phyloP scores from a whole-genome alignment of 257 asterid species.

The Solanum peruvianum region DNA sequence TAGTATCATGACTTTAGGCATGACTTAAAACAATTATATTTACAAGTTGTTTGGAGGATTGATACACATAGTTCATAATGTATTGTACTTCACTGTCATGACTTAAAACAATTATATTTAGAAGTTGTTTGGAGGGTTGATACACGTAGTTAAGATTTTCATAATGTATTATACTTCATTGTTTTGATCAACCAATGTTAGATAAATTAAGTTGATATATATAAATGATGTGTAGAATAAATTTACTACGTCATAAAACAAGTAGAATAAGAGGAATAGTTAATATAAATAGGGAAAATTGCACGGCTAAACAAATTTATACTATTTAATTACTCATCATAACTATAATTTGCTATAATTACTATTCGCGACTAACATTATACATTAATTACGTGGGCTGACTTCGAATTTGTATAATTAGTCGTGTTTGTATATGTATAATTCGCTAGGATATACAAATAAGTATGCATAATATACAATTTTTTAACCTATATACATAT shows the following conservation, averaged over 20 bases:
- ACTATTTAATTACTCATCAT: too few species aligned
- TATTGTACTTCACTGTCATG: not conserved
- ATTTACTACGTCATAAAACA: not conserved
- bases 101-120: not conserved
- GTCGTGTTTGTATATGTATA: too few species aligned
- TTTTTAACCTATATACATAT: too few species aligned
- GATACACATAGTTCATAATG: not conserved
- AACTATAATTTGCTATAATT: too few species aligned
- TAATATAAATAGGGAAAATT: not conserved
- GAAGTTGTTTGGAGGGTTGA: not conserved
- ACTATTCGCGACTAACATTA: too few species aligned
- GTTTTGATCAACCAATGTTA: not conserved
- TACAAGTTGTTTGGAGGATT: not conserved
- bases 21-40: not conserved
- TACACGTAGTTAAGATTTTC: not conserved
- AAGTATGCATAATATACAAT: too few species aligned
- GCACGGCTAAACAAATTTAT: too few species aligned
- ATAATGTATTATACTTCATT: not conserved
- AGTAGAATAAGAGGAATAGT: not conserved
- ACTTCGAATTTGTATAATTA: too few species aligned
- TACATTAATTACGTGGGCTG: too few species aligned
- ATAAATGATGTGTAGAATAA: not conserved
- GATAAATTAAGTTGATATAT: not conserved
- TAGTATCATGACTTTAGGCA: not conserved
- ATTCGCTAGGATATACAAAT: too few species aligned